A percentile compares a stretch with the other conserved stretches of the same genome.
Evolutionary conservation across 1,284 basidiomycete genomes (phyloP).

Genomic region (Naganishia sp.): DNA sequence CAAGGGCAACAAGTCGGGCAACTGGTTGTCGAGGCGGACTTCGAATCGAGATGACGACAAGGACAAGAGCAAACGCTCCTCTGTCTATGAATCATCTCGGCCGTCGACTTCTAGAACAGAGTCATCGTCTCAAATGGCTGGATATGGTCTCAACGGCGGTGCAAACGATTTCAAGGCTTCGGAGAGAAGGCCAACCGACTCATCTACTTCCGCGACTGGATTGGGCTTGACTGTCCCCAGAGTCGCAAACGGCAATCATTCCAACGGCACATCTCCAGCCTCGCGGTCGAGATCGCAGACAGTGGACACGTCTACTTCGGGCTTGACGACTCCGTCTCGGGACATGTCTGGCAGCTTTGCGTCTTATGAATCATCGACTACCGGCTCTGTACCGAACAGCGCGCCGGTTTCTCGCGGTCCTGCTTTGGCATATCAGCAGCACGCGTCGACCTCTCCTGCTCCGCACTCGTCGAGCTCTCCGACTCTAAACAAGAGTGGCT

Average conservation of each 20-base stretch:
- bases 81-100: slow-evolving; percentile 7
- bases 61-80: slow-evolving; percentile 10
- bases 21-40: slow-evolving; percentile 5
- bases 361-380: slow-evolving; percentile 11
- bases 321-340: neutral
- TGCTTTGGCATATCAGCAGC: slow-evolving; percentile 22
- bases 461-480: slow-evolving; percentile 16
- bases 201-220: neutral
- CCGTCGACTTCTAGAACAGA: slow-evolving; percentile 13
- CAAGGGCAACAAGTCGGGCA: slow-evolving; percentile 10
- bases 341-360: slow-evolving; percentile 14
- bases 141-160: neutral
- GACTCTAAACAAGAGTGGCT: neutral
- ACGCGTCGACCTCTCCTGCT: slow-evolving; percentile 6
- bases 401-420: slow-evolving; percentile 1
- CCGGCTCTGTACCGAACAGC: neutral
- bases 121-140: neutral
- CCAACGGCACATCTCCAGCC: neutral
- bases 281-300: slow-evolving; percentile 15
- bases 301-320: slow-evolving; percentile 9
- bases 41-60: slow-evolving; percentile 9
- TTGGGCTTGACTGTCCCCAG: slow-evolving; percentile 9
- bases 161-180: neutral
- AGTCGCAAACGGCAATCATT: slow-evolving; percentile 11
- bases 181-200: slow-evolving; percentile 12